These are phyloP conservation scores for Saccharum officinarum DNA, from an alignment of 176 grass and related monocot species.

Conservation along the genomic window DNA sequence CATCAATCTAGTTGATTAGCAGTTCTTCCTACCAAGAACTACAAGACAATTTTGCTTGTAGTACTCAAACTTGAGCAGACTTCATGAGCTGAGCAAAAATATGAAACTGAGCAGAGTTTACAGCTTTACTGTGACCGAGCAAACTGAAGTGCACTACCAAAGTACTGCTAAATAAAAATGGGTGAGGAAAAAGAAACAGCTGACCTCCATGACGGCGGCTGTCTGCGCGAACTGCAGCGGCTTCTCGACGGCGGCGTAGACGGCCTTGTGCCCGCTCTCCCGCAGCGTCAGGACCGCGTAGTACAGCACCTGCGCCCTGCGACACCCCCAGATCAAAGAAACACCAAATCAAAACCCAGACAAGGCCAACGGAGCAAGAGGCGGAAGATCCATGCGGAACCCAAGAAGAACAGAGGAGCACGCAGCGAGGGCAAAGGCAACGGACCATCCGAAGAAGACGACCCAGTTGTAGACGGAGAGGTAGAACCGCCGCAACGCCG, in stretches of 20 bases:
- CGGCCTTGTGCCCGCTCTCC: constrained; percentile 34
- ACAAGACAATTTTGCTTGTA: not conserved
- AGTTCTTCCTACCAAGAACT: not conserved
- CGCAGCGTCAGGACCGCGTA: constrained; percentile 23
- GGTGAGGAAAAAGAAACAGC: not conserved
- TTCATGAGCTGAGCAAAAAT: not conserved
- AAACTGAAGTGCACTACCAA: not conserved
- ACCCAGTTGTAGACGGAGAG: constrained; percentile 32
- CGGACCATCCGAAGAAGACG: constrained; percentile 58
- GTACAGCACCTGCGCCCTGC: constrained; percentile 55
- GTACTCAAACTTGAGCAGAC: not conserved
- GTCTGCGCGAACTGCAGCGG: constrained; percentile 54
- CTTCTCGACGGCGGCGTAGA: constrained; percentile 49
- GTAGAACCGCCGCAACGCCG: constrained; percentile 46
- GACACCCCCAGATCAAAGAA: constrained; percentile 4
- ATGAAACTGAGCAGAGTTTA: not conserved
- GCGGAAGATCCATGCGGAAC: not conserved
- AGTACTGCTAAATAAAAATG: not conserved
- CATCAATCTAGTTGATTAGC: not conserved
- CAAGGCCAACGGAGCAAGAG: not conserved
- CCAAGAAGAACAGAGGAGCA: not conserved
- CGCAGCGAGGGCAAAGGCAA: not conserved
- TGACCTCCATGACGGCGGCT: constrained; percentile 52
- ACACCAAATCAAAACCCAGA: not conserved
- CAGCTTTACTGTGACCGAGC: not conserved